Base-by-base conservation (phyloP, 352 stramenopile genomes). In the Globisporangium carolinianum region DNA sequence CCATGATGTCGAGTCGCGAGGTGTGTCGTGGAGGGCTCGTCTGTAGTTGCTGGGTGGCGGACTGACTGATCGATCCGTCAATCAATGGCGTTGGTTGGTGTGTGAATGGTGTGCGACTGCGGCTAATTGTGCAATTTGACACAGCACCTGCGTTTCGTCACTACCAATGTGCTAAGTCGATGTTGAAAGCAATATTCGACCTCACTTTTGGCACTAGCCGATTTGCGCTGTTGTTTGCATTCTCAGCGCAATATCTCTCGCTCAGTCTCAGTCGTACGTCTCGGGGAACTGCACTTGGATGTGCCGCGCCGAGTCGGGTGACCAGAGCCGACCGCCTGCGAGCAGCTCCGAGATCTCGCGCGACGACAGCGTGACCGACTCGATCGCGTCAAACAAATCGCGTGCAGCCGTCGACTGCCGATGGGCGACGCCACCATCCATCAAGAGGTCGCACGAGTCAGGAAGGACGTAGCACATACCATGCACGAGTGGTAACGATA, bases 221-320 rank as follows among this genome's bases (percentile, higher is more conserved):
- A 32, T 32, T 47, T 35, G 35, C 49, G 2, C 9, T 18, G n/a
- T 6, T 49, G 42, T 32, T 32, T 41, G 45, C 36, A 37, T 10
- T 58, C 39, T 47, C 59, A 3, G 24, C 7, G 11, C 45, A 0
- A 14, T n/a, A 14, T 18, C 12, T 18, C 6, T 49, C 15, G 24
- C 17, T 49, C n/a, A 12, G 6, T 35, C 14, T 61, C 69, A 80
- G 36, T 94, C 82, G 58, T 94, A 94, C 0, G 79, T 73, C 24
- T 93, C 81, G 12, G 85, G 85, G 53, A 73, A 92, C 57, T 88
- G 86, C 53, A 93, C 71, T 60, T 72, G 55, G 55, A 91, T 72
- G 35, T 72, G 42, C 5, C 79, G 79, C 39, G 51, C 56, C n/a
- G 77, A 75, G 51, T 93, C 85, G 6, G 85, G 85, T 0, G 83